Evolutionary conservation across 2,329 filamentous ascomycete species (phyloP).

Genomic region (Blastomyces percursus): DNA sequence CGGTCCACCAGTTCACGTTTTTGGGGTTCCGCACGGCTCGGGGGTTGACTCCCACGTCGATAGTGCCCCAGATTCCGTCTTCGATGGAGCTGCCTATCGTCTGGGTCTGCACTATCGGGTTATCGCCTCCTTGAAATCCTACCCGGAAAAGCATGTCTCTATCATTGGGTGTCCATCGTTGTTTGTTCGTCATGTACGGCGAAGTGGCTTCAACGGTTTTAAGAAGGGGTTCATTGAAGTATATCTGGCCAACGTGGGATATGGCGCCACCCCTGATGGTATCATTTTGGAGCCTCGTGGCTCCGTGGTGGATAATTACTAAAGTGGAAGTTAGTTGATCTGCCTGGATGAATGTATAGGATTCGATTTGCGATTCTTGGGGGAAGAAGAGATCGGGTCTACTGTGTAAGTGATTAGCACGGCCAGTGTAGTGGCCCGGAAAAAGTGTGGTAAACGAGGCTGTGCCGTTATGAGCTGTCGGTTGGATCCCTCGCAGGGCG

Average conservation of each 20-base stretch:
- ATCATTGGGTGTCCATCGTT: conserved; percentile 40
- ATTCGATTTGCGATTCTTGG: conserved; percentile 4
- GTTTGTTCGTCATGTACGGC: conserved; percentile 41
- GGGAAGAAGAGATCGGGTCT: neutral
- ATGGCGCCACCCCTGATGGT: conserved; percentile 42
- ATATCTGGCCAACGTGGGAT: conserved; percentile 53
- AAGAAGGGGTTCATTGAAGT: conserved; percentile 52
- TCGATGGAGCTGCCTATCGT: conserved; percentile 42
- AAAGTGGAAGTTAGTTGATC: conserved; percentile 1
- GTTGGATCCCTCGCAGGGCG: conserved; percentile 5
- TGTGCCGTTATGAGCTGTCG: conserved; percentile 3
- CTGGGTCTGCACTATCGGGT: conserved; percentile 49
- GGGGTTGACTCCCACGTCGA: conserved; percentile 42
- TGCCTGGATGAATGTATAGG: neutral
- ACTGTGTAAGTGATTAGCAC: conserved; percentile 7
- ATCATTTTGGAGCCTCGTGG: conserved; percentile 36
- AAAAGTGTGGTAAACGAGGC: conserved; percentile 1
- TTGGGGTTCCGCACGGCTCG: conserved; percentile 22
- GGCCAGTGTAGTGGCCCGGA: conserved; percentile 7
- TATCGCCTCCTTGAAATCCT: conserved; percentile 37
- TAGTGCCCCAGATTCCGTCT: conserved; percentile 46
- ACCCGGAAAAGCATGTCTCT: conserved; percentile 38
- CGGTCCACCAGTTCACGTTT: conserved; percentile 23
- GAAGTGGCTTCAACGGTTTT: conserved; percentile 37
- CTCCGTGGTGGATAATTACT: conserved; percentile 26